Evolutionary conservation across 495 filamentous ascomycete species (phyloP), one percentile per base, ranked within the genome.

Genomic region (Sphaerosporella brunnea): DNA sequence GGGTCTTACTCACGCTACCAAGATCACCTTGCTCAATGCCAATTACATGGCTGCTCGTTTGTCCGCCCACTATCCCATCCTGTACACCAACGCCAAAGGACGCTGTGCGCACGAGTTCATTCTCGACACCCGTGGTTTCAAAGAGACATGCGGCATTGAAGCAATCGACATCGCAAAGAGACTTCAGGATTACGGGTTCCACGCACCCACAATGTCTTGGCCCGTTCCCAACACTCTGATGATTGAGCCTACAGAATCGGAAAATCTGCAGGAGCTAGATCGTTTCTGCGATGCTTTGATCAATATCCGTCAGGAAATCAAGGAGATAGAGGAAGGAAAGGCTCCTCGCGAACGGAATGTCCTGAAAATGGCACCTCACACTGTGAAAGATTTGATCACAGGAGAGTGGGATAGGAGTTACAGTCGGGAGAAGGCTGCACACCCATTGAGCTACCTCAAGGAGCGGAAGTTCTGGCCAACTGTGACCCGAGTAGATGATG

Each of bases 401-500:
- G 72, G 72, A 3, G 70, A 74, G 48, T 94, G 86, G 86, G 67
- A 82, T 45, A 69, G 90, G 20, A 68, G 72, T 0, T 97, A 97
- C 61, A 74, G 69, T 9, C 69, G 84, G 24, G 82, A 90, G 69
- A 69, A 74, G 63, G 90, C 90, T 8, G 90, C 87, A 2, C 96
- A 93, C 62, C 90, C 90, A 16, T 61, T 93, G 54, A 68, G 77
- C 2, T 95, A 75, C 69, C 64, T 96, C 52, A 74, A 74, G 66
- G 83, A 93, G 73, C 94, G 92, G 78, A 97, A 97, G 70, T 95
- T 96, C 68, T 97, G 90, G 90, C 88, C 90, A 0, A 80, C 70
- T 26, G 85, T 95, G 26, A 83, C 82, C 5, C 71, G 90, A 58
- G 69, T 96, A 24, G 80, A 97, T 65, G 92, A 97, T 70, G 74